These are phyloP conservation scores for Fistulifera solaris DNA, from an alignment of 108 stramenopile genomes.

Conservation along the genomic window DNA sequence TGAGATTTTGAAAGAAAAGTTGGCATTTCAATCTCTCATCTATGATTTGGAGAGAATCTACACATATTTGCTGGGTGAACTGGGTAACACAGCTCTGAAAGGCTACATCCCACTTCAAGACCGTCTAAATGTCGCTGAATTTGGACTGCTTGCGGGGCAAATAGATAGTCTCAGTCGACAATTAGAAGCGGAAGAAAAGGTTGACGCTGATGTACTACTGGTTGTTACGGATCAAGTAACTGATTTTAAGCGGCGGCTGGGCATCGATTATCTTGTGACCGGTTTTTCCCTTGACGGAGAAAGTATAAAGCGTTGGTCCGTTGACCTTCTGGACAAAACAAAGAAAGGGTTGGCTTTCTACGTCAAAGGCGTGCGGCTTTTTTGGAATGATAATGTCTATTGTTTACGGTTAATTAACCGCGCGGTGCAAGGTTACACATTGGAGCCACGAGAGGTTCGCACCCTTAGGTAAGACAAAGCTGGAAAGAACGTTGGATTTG, in stretches of 20 bases:
- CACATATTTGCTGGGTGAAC: conserved; percentile 79
- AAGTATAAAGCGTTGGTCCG: conserved; percentile 50
- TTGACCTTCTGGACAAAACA: conserved; percentile 46
- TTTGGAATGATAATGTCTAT: conserved; percentile 81
- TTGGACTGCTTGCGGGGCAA: conserved; percentile 90
- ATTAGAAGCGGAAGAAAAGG: conserved; percentile 34
- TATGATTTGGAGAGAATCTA: conserved; percentile 90
- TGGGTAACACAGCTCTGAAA: conserved; percentile 62
- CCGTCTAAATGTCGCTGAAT: conserved; percentile 92
- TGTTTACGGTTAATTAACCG: conserved; percentile 64
- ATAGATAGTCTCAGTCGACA: conserved; percentile 63
- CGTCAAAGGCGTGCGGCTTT: conserved; percentile 67
- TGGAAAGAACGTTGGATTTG: background rate
- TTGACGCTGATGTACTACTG: conserved; percentile 71
- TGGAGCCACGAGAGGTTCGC: conserved; percentile 94
- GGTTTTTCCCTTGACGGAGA: conserved; percentile 68
- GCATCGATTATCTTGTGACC: conserved; percentile 84
- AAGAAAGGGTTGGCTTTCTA: conserved; percentile 77
- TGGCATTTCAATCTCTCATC: conserved; percentile 61
- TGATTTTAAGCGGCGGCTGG: conserved; percentile 88
- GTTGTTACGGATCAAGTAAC: conserved; percentile 72
- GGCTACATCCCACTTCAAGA: conserved; percentile 85
- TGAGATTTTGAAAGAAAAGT: conserved; percentile 48
- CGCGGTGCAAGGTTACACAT: conserved; percentile 84
- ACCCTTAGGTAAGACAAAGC: conserved; percentile 67